phyloP scores from a whole-genome alignment of 441 rosid genomes.

The Erodium texanum region DNA sequence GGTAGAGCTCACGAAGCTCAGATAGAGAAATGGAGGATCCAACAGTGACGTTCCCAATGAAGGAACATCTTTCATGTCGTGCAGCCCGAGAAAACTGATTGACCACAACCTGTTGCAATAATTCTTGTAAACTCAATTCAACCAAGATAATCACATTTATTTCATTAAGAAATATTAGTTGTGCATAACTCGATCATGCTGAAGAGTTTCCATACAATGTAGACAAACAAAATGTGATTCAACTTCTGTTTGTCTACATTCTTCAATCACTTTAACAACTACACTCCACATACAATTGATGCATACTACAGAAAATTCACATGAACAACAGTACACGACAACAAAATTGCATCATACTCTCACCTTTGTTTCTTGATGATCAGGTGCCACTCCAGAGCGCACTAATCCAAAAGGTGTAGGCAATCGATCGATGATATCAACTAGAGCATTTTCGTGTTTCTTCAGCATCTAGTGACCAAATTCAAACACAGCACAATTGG shows the following conservation, averaged over 20 bases:
- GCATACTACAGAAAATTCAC: neutral
- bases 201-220: neutral
- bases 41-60: slow-evolving; percentile 64
- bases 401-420: slow-evolving; percentile 91
- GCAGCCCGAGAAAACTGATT: slow-evolving; percentile 81
- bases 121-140: slow-evolving; percentile 42
- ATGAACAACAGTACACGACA: neutral
- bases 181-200: neutral
- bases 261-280: neutral
- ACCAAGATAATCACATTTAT: slow-evolving; percentile 20
- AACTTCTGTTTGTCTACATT: neutral
- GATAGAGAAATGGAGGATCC: slow-evolving; percentile 57
- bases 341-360: neutral
- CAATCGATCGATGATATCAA: slow-evolving; percentile 81
- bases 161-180: neutral
- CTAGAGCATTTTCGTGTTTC: slow-evolving; percentile 46
- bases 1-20: slow-evolving; percentile 73
- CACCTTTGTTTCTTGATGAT: slow-evolving; percentile 94
- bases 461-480: slow-evolving; percentile 48
- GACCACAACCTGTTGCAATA: slow-evolving; percentile 62
- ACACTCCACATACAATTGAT: neutral
- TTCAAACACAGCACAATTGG: neutral
- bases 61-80: slow-evolving; percentile 53
- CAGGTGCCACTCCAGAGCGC: slow-evolving; percentile 89
- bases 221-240: neutral